These are phyloP conservation scores for Silene uniflora DNA, from an alignment of 148 eudicot genomes.

Conservation along the genomic window DNA sequence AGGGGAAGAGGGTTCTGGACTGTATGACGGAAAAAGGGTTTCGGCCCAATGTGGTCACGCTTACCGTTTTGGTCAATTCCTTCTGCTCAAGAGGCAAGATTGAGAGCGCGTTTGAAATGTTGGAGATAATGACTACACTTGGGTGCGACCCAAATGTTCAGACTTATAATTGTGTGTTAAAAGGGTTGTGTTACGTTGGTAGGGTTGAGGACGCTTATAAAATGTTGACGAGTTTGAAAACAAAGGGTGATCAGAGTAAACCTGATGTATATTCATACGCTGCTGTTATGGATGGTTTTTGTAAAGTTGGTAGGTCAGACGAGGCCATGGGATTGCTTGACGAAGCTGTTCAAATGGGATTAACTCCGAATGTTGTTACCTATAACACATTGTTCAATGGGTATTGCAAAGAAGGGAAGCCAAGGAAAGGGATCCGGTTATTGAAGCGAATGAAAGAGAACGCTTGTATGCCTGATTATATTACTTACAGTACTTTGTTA, in stretches of 20 bases:
- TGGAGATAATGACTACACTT: slow-evolving; percentile 41
- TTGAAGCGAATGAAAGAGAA: slow-evolving; percentile 57
- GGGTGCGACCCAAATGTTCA: slow-evolving; percentile 59
- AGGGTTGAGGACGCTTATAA: slow-evolving; percentile 70
- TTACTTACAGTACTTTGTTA: slow-evolving; percentile 66
- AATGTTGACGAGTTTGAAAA: slow-evolving; percentile 47
- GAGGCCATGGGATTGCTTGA: slow-evolving; percentile 75
- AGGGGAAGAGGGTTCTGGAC: slow-evolving; percentile 42
- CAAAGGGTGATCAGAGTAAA: slow-evolving; percentile 15
- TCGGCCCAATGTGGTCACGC: slow-evolving; percentile 52
- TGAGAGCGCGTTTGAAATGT: slow-evolving; percentile 56
- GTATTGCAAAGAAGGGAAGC: slow-evolving; percentile 78
- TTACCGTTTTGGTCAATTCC: slow-evolving; percentile 53
- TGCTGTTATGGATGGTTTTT: slow-evolving; percentile 82
- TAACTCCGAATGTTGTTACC: slow-evolving; percentile 57
- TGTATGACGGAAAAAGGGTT: slow-evolving; percentile 49
- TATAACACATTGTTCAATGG: slow-evolving; percentile 72
- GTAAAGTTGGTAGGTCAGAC: slow-evolving; percentile 81
- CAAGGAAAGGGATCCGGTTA: slow-evolving; percentile 59
- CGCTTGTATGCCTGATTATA: slow-evolving; percentile 62
- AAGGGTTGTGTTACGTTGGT: slow-evolving; percentile 86
- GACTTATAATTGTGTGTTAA: slow-evolving; percentile 69
- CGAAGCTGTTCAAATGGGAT: slow-evolving; percentile 52
- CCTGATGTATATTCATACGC: slow-evolving; percentile 71
- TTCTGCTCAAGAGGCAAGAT: slow-evolving; percentile 59